A percentile compares a stretch with the other conserved stretches of the same genome.
phyloP scores from a whole-genome alignment of 345 rosid genomes.

The Orychophragmus violaceus region DNA sequence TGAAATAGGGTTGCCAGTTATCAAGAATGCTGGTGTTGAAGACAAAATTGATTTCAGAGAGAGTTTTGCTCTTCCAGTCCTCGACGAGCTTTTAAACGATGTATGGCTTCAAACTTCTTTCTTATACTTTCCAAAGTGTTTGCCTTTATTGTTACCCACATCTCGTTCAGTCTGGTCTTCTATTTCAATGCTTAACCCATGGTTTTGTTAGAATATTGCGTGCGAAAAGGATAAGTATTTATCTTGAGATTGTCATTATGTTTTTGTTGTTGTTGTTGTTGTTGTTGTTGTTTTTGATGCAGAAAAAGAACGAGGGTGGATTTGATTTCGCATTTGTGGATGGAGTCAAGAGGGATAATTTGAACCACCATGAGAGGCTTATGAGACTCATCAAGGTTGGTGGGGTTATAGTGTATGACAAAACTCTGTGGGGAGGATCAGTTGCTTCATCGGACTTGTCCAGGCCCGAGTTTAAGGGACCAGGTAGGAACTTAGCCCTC shows the following conservation, averaged over 20 bases:
- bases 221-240: no score
- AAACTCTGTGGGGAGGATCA: slow-evolving; percentile 50
- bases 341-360: slow-evolving; percentile 45
- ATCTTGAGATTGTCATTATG: neutral
- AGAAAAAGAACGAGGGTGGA: slow-evolving; percentile 34
- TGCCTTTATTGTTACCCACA: neutral
- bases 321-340: slow-evolving; percentile 57
- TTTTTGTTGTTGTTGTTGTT: no score
- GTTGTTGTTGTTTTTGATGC: slow-evolving; percentile 3
- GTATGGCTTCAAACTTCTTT: slow-evolving; percentile 17
- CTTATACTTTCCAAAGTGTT: neutral
- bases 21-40: slow-evolving; percentile 51
- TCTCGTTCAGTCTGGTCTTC: no score
- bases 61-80: slow-evolving; percentile 35
- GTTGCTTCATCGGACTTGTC: slow-evolving; percentile 36
- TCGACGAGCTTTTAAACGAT: slow-evolving; percentile 38
- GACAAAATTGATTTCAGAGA: slow-evolving; percentile 52
- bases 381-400: slow-evolving; percentile 52
- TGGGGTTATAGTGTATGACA: slow-evolving; percentile 50
- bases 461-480: no score
- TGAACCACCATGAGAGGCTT: slow-evolving; percentile 52
- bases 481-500: slow-evolving; percentile 13
- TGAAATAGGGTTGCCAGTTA: slow-evolving; percentile 51
- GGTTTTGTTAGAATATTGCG: no score
- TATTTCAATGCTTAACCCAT: no score